Evolutionary conservation across 2,329 filamentous ascomycete species (phyloP).

Genomic region (Paracamarosporium sp.): DNA sequence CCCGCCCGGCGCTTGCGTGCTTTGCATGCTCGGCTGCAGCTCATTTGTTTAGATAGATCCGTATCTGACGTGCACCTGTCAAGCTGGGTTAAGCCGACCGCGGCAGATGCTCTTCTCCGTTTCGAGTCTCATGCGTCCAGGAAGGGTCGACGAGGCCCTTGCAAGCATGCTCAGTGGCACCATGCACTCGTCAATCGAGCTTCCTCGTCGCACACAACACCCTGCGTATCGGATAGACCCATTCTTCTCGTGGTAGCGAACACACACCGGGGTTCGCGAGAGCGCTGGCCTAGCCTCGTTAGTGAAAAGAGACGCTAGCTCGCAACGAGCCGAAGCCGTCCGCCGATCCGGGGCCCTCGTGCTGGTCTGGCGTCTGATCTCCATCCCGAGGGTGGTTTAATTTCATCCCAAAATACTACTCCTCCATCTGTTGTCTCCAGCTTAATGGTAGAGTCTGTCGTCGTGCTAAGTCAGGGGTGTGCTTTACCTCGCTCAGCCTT

Average conservation of each 20-base stretch:
- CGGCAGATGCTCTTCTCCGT: background rate
- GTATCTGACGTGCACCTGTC: constrained; percentile 2
- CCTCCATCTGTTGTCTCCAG: background rate
- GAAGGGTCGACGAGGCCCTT: background rate
- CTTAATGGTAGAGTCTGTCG: background rate
- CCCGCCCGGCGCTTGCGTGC: constrained; percentile 9
- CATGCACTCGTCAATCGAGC: background rate
- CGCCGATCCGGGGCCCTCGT: background rate
- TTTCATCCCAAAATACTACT: background rate
- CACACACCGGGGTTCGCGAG: background rate
- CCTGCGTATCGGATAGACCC: background rate
- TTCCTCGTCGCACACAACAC: too few species aligned
- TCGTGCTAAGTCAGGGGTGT: background rate
- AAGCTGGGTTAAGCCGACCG: background rate
- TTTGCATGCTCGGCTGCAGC: constrained; percentile 11
- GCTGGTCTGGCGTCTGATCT: background rate
- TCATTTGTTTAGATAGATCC: constrained; percentile 7
- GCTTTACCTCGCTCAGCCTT: constrained; percentile 20
- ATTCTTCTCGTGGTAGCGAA: background rate
- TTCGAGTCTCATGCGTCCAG: background rate
- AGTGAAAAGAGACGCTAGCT: constrained; percentile 1
- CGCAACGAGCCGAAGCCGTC: constrained; percentile 2
- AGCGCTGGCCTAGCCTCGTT: background rate
- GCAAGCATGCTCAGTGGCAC: background rate
- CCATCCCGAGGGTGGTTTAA: background rate